Evolutionary conservation across 768 basidiomycete genomes (phyloP).

Genomic region (Inosperma sp.): DNA sequence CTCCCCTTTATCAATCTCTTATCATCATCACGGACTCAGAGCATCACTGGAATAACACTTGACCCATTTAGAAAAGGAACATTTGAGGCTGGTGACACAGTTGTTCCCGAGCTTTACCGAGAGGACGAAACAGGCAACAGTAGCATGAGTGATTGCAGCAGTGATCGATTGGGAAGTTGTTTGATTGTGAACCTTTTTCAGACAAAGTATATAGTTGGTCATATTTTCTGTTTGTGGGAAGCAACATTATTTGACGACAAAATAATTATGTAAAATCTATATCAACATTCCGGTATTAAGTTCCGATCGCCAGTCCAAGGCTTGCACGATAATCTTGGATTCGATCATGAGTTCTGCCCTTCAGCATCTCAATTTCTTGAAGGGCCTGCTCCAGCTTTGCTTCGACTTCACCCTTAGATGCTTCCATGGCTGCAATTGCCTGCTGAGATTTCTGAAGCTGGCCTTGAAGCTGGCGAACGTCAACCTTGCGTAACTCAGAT

Average conservation of each 20-base stretch:
- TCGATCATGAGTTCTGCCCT: not conserved
- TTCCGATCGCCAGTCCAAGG: not conserved
- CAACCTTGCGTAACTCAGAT: not conserved
- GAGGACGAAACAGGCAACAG: not conserved
- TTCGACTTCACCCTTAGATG: not conserved
- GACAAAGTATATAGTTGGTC: not conserved
- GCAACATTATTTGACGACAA: too few relatives aligned
- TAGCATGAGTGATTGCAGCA: not conserved
- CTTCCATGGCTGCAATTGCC: not conserved
- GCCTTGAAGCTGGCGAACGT: slow-evolving; percentile 1
- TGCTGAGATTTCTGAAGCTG: not conserved
- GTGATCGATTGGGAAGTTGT: not conserved
- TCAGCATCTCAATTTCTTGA: not conserved
- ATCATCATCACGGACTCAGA: too few relatives aligned
- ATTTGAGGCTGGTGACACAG: not conserved
- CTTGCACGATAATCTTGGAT: not conserved
- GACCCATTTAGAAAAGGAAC: too few relatives aligned
- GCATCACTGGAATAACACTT: too few relatives aligned
- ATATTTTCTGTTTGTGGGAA: too few relatives aligned
- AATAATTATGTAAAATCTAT: too few relatives aligned
- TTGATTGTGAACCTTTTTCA: too few relatives aligned
- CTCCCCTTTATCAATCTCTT: too few relatives aligned
- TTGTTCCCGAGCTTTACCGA: not conserved
- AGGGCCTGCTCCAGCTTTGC: not conserved
- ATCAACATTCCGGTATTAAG: too few relatives aligned